Conservation (phyloP, 106 monocot species). For the Platanthera guangdongensis region DNA sequence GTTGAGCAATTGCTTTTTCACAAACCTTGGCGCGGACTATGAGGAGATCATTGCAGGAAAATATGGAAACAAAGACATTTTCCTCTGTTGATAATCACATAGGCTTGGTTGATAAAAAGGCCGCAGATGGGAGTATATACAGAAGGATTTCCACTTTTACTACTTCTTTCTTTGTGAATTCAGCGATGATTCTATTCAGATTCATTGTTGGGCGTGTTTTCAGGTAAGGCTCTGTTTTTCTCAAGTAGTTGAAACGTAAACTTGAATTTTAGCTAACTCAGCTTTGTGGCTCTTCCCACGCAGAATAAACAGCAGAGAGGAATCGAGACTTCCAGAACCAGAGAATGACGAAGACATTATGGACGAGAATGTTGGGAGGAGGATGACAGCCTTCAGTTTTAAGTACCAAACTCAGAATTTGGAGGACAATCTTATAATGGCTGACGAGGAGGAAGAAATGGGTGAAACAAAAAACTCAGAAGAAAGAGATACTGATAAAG, state of each 20-base stretch:
- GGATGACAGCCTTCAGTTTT: constrained; percentile 7
- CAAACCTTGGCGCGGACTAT: neutral
- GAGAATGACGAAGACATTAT: neutral
- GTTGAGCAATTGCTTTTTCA: neutral
- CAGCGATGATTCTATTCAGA: neutral
- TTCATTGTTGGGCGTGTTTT: constrained; percentile 6
- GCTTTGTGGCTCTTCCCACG: neutral
- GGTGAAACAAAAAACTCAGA: neutral
- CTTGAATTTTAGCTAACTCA: neutral
- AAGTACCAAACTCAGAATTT: constrained; percentile 7
- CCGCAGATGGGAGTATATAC: neutral
- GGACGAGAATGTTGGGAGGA: constrained; percentile 7
- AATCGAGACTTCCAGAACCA: neutral
- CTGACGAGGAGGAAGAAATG: neutral
- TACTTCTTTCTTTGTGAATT: constrained; percentile 5
- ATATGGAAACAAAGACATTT: neutral
- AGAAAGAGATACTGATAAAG: constrained; percentile 12
- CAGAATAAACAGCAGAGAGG: constrained; percentile 5
- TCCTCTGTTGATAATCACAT: neutral
- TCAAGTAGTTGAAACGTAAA: neutral
- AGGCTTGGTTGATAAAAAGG: neutral
- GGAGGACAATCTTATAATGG: neutral
- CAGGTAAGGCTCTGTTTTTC: constrained; percentile 7
- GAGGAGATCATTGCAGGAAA: neutral
- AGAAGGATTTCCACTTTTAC: neutral